Evolutionary conservation across 1,139 yeast genomes (phyloP).

Genomic region (Candida anutae): DNA sequence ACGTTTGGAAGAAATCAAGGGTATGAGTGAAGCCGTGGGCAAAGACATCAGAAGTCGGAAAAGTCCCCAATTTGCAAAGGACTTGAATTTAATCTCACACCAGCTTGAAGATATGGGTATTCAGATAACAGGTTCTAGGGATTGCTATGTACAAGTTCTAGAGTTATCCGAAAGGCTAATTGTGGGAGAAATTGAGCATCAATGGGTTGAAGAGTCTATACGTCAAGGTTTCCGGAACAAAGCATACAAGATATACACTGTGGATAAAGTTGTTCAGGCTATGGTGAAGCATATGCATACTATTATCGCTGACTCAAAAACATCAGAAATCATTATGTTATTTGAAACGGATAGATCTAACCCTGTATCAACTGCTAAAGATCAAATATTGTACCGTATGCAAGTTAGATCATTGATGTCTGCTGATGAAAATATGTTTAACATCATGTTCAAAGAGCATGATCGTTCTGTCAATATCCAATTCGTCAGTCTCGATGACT

Average conservation of each 20-base stretch:
- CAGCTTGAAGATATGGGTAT: slow-evolving; percentile 79
- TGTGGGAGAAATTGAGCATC: slow-evolving; percentile 89
- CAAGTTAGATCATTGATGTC: slow-evolving; percentile 78
- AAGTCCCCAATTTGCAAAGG: slow-evolving; percentile 79
- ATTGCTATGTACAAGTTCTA: slow-evolving; percentile 72
- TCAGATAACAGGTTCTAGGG: slow-evolving; percentile 57
- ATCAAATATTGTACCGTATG: slow-evolving; percentile 85
- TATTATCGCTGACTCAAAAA: slow-evolving; percentile 71
- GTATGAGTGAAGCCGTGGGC: slow-evolving; percentile 57
- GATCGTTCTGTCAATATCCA: slow-evolving; percentile 60
- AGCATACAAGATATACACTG: slow-evolving; percentile 86
- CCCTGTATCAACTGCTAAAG: slow-evolving; percentile 64
- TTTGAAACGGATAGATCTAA: slow-evolving; percentile 74
- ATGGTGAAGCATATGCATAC: slow-evolving; percentile 82
- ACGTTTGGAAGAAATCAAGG: slow-evolving; percentile 71
- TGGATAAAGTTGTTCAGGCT: slow-evolving; percentile 88
- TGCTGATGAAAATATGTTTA: slow-evolving; percentile 85
- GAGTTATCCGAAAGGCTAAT: slow-evolving; percentile 67
- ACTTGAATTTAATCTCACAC: slow-evolving; percentile 72
- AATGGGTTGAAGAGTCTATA: slow-evolving; percentile 89
- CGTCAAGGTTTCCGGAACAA: slow-evolving; percentile 93
- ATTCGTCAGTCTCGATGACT: slow-evolving; percentile 79
- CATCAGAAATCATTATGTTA: slow-evolving; percentile 71
- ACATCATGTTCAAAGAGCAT: slow-evolving; percentile 61
- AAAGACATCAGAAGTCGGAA: slow-evolving; percentile 60